These are phyloP conservation scores for Puccinia coronata DNA, from an alignment of 1,284 basidiomycete genomes.

Conservation along the genomic window DNA sequence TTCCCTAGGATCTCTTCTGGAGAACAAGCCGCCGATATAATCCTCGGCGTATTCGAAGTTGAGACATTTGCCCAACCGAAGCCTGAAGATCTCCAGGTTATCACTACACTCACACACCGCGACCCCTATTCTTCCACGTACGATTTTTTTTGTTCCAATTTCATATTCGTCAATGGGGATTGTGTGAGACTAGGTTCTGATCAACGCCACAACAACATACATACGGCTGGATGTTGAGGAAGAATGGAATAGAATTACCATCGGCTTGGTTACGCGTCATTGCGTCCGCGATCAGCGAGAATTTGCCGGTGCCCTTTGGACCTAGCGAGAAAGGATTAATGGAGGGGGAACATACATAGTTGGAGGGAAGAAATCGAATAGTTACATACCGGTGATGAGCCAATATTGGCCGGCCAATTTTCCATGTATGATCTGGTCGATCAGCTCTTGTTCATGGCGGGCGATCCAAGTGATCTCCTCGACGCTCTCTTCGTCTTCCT, in stretches of 20 bases:
- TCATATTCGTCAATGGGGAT: background rate
- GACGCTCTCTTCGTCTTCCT: slow-evolving; percentile 14
- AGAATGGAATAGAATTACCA: slow-evolving; percentile 11
- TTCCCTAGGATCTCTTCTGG: slow-evolving; percentile 45
- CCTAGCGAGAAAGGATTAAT: slow-evolving; percentile 9
- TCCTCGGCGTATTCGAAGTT: slow-evolving; percentile 50
- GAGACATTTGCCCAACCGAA: slow-evolving; percentile 43
- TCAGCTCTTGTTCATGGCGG: slow-evolving; percentile 34
- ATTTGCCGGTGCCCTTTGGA: slow-evolving; percentile 48
- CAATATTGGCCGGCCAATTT: slow-evolving; percentile 47
- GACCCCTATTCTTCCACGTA: slow-evolving; percentile 26
- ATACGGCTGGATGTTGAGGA: no score
- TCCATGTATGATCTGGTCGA: slow-evolving; percentile 48
- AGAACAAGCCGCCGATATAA: slow-evolving; percentile 48
- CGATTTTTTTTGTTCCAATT: background rate
- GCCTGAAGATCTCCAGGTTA: slow-evolving; percentile 45
- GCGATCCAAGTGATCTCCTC: slow-evolving; percentile 34
- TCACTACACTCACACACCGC: slow-evolving; percentile 50
- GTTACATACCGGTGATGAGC: slow-evolving; percentile 39
- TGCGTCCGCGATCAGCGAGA: slow-evolving; percentile 48
- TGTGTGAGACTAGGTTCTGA: no score
- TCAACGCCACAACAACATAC: no score
- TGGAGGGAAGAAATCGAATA: background rate
- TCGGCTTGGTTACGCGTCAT: slow-evolving; percentile 47
- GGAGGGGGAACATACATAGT: background rate